Evolutionary conservation across 139 green algal species (phyloP).

Genomic region (Coelastrella sp.): DNA sequence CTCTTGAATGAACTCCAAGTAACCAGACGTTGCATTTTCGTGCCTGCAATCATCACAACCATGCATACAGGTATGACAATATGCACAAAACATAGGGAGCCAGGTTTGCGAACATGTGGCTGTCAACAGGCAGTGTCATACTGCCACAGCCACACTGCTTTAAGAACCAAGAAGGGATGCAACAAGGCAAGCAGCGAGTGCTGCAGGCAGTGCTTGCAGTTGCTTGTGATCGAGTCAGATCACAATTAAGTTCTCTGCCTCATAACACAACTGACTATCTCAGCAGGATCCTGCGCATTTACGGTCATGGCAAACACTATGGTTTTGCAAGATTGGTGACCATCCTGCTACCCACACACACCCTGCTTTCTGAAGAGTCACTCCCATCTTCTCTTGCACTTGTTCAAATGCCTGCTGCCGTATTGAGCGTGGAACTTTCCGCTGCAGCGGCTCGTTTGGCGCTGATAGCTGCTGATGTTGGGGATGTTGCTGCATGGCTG

Average conservation of each 20-base stretch:
- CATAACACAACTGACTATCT: too few relatives aligned
- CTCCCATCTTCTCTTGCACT: not conserved
- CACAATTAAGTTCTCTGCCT: too few relatives aligned
- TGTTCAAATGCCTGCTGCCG: constrained; percentile 15
- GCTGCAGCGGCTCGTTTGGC: not conserved
- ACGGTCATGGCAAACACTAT: not conserved
- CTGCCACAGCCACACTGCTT: too few relatives aligned
- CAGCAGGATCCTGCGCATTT: not conserved
- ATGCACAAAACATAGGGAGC: not conserved
- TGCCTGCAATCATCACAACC: constrained; percentile 3
- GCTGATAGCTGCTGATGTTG: not conserved
- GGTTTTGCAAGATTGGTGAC: too few relatives aligned
- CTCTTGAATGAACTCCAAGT: constrained; percentile 40
- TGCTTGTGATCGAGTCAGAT: not conserved
- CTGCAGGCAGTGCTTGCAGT: too few relatives aligned
- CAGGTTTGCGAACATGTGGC: not conserved
- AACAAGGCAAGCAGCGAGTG: too few relatives aligned
- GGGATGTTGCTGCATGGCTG: not conserved
- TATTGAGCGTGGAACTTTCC: not conserved
- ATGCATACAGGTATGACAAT: not conserved
- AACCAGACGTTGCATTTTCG: constrained; percentile 3
- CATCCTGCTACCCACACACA: not conserved
- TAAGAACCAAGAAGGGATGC: too few relatives aligned
- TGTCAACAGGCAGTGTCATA: too few relatives aligned
- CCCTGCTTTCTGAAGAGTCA: constrained; percentile 20